phyloP scores from a whole-genome alignment of 768 basidiomycete genomes.

The Dendrothele bispora region DNA sequence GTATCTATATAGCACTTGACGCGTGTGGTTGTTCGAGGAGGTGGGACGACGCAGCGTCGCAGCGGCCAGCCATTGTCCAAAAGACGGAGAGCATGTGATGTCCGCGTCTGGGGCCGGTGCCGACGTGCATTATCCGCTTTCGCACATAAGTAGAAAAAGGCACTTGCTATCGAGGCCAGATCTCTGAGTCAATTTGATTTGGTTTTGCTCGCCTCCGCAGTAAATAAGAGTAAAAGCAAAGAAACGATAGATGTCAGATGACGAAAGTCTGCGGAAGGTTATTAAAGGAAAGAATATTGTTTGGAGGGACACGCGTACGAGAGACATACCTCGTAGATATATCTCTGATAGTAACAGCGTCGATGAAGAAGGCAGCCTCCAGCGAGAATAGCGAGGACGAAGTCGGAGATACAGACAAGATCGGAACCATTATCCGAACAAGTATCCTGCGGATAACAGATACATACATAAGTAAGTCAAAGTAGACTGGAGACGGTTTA shows the following conservation, averaged over 20 bases:
- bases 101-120: too few relatives aligned
- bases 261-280: slow-evolving; percentile 70
- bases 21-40: neutral
- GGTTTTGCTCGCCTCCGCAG: slow-evolving; percentile 89
- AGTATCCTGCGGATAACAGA: slow-evolving; percentile 70
- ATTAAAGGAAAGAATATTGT: too few relatives aligned
- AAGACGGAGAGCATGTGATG: slow-evolving; percentile 91
- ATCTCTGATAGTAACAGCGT: slow-evolving; percentile 89
- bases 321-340: slow-evolving; percentile 86
- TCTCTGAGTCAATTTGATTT: slow-evolving; percentile 90
- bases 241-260: slow-evolving; percentile 92
- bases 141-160: slow-evolving; percentile 87
- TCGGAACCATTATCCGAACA: slow-evolving; percentile 95
- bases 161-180: slow-evolving; percentile 83
- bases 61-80: slow-evolving; percentile 92
- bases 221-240: slow-evolving; percentile 80
- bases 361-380: slow-evolving; percentile 95
- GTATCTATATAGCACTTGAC: too few relatives aligned
- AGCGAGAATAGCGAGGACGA: slow-evolving; percentile 92
- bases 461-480: too few relatives aligned
- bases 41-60: neutral
- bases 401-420: slow-evolving; percentile 89
- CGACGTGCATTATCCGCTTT: slow-evolving; percentile 83
- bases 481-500: too few relatives aligned
- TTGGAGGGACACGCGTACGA: neutral